Percentiles rank a stretch among this genome's conserved stretches.
phyloP scores from a whole-genome alignment of 1,284 basidiomycete genomes.

The Pulveroboletus sp. region DNA sequence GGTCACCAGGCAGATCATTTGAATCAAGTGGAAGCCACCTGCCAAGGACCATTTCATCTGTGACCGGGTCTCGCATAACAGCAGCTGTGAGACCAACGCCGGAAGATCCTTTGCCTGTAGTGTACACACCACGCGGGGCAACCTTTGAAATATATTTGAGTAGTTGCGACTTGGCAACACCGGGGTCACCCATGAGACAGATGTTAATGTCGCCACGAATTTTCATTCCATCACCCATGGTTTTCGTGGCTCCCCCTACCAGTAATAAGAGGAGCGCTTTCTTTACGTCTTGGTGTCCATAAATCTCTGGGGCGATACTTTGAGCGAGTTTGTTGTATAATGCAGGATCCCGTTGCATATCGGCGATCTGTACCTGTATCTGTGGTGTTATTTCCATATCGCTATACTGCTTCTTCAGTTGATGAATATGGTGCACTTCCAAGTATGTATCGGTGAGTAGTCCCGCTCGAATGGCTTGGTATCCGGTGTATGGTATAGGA shows the following conservation, averaged over 20 bases:
- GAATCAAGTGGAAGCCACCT: constrained; percentile 30
- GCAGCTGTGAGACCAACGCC: constrained; percentile 98
- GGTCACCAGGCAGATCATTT: neutral
- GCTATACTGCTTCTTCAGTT: constrained; percentile 97
- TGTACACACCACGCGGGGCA: constrained; percentile 96
- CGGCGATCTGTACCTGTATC: constrained; percentile 68
- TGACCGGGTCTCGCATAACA: constrained; percentile 98
- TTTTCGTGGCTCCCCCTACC: constrained; percentile 94
- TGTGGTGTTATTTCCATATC: constrained; percentile 92
- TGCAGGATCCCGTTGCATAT: constrained; percentile 71
- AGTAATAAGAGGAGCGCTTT: constrained; percentile 93
- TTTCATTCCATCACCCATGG: constrained; percentile 96
- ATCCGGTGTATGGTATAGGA: constrained; percentile 87
- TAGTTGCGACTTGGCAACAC: constrained; percentile 98
- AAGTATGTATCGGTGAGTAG: constrained; percentile 97
- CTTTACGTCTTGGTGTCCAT: constrained; percentile 97
- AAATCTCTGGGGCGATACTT: constrained; percentile 97
- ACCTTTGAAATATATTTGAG: constrained; percentile 99
- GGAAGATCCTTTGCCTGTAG: constrained; percentile 96
- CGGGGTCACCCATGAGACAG: constrained; percentile 99
- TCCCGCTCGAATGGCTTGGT: constrained; percentile 88
- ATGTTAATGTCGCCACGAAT: constrained; percentile 98
- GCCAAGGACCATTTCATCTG: constrained; percentile 99
- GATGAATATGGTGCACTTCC: constrained; percentile 87
- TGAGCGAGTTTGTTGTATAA: constrained; percentile 83